phyloP scores from a whole-genome alignment of 768 basidiomycete genomes.

The Psilocybe sp. region DNA sequence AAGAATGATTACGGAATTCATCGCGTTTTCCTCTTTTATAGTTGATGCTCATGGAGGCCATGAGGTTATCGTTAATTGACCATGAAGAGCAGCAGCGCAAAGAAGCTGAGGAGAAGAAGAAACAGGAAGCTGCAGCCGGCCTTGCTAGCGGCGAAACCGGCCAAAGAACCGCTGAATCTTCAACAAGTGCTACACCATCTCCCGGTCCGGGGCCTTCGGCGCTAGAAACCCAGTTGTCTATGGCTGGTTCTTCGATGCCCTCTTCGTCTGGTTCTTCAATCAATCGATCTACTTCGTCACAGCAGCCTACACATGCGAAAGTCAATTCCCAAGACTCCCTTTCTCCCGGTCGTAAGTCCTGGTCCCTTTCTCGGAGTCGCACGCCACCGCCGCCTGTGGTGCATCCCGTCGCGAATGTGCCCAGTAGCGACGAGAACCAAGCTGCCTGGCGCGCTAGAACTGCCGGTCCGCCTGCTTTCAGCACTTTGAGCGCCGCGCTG shows the following conservation, averaged over 20 bases:
- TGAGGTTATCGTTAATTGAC: constrained; percentile 91
- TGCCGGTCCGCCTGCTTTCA: constrained; percentile 39
- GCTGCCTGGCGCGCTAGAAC: constrained; percentile 30
- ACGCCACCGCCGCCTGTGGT: constrained; percentile 29
- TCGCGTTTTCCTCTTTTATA: constrained; percentile 28
- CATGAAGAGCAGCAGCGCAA: constrained; percentile 91
- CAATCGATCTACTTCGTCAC: constrained; percentile 14
- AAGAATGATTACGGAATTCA: constrained; percentile 2
- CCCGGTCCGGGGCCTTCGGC: constrained; percentile 32
- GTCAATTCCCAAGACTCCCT: constrained; percentile 20
- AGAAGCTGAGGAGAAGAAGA: constrained; percentile 67
- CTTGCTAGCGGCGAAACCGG: constrained; percentile 27
- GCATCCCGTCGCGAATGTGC: constrained; percentile 21
- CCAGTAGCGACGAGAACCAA: constrained; percentile 24
- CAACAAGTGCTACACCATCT: constrained; percentile 18
- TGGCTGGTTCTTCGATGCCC: constrained; percentile 26
- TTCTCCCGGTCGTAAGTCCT: constrained; percentile 24
- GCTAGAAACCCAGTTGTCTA: constrained; percentile 23
- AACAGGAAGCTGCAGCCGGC: constrained; percentile 39
- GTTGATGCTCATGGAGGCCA: constrained; percentile 99
- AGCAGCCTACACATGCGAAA: constrained; percentile 17
- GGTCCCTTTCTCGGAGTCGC: constrained; percentile 35
- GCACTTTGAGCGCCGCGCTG: constrained; percentile 42
- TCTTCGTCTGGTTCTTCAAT: constrained; percentile 22
- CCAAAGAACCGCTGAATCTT: constrained; percentile 15